A percentile compares a stretch with the other conserved stretches of the same genome.
These are phyloP conservation scores for Acidomyces sp. DNA, from an alignment of 495 filamentous ascomycete species.

Conservation along the genomic window DNA sequence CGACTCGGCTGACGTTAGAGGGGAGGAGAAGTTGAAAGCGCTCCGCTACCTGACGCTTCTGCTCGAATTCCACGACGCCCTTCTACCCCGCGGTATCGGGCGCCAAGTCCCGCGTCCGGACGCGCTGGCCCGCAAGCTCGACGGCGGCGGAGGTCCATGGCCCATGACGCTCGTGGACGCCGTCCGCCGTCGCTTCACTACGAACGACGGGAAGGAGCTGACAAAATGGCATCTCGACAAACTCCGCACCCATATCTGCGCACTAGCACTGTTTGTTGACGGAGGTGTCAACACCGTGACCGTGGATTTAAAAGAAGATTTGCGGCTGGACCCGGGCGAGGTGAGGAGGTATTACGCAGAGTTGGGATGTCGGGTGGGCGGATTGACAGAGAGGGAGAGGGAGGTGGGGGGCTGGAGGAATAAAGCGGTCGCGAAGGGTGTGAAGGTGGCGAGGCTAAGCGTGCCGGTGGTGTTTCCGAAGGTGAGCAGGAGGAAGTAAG, in stretches of 20 bases:
- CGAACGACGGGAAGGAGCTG: constrained; percentile 34
- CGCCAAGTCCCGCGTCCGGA: constrained; percentile 35
- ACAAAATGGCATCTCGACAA: constrained; percentile 32
- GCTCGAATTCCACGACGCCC: constrained; percentile 45
- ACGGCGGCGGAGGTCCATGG: no score
- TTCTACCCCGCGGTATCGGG: constrained; percentile 27
- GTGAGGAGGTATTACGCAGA: constrained; percentile 62
- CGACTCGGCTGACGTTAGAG: no score
- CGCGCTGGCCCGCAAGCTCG: constrained; percentile 34
- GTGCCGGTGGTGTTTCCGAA: constrained; percentile 77
- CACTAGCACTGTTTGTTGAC: constrained; percentile 48
- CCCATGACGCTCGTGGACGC: constrained; percentile 50
- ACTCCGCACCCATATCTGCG: constrained; percentile 32
- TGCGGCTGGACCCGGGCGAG: constrained; percentile 56
- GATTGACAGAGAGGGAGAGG: constrained; percentile 37
- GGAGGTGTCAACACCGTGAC: constrained; percentile 68
- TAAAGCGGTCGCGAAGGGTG: constrained; percentile 46
- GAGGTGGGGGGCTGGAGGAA: constrained; percentile 33
- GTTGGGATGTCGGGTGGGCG: constrained; percentile 55
- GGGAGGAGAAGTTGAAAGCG: constrained; percentile 45
- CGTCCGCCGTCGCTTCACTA: constrained; percentile 57
- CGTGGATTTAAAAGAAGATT: constrained; percentile 60
- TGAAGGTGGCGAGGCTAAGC: constrained; percentile 54
- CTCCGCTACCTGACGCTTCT: constrained; percentile 54
- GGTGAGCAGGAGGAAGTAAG: constrained; percentile 29